Percentiles rank a stretch among this genome's conserved stretches.
Evolutionary conservation across 768 basidiomycete genomes (phyloP).

Genomic region (Sporobolomyces roseus): DNA sequence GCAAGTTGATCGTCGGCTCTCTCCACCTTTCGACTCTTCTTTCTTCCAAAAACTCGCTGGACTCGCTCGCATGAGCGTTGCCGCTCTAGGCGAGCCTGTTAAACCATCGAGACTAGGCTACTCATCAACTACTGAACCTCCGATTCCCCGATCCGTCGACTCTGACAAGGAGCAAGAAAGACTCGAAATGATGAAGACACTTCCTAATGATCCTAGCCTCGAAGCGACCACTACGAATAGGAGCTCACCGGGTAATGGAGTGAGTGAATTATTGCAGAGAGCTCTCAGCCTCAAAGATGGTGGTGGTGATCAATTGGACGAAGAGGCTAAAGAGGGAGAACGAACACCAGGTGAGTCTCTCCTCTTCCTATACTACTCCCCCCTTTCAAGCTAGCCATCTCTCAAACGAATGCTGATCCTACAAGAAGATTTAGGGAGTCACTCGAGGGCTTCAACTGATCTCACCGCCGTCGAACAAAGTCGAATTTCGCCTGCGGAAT

Average conservation of each 20-base stretch:
- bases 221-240: no score
- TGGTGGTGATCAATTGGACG: neutral
- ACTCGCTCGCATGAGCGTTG: constrained; percentile 1
- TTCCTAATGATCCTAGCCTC: no score
- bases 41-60: neutral
- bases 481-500: neutral
- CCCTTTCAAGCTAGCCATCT: no score
- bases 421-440: constrained; percentile 7
- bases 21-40: neutral
- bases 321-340: constrained; percentile 6
- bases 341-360: neutral
- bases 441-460: constrained; percentile 10
- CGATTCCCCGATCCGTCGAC: constrained; percentile 10
- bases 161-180: neutral
- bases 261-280: constrained; percentile 7
- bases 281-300: constrained; percentile 17
- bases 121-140: neutral
- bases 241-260: neutral
- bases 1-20: no score
- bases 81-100: neutral
- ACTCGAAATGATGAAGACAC: no score
- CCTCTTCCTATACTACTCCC: neutral
- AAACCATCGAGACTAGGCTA: neutral
- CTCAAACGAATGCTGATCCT: no score
- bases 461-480: neutral